phyloP scores from a whole-genome alignment of 768 basidiomycete species.

The Serendipita sp. region DNA sequence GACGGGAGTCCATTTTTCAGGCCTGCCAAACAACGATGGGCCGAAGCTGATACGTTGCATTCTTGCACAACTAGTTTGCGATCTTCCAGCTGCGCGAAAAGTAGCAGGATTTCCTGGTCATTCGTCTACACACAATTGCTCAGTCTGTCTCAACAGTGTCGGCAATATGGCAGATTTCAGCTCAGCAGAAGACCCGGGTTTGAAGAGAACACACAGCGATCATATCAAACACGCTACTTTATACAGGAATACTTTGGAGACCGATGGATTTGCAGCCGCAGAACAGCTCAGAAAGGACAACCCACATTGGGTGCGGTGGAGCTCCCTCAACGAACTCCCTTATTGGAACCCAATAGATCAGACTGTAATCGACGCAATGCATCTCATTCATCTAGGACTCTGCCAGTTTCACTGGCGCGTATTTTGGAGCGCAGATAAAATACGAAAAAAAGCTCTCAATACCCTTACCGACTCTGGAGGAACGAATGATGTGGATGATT shows the following conservation, averaged over 20 bases:
- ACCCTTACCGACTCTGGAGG: no score
- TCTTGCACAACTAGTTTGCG: conserved; percentile 21
- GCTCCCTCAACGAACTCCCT: conserved; percentile 20
- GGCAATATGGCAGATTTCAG: no score
- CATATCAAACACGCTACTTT: conserved; percentile 3
- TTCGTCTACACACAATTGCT: conserved; percentile 12
- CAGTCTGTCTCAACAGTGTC: conserved; percentile 10
- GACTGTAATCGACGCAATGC: conserved; percentile 26
- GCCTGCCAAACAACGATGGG: conserved; percentile 11
- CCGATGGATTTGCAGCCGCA: neutral
- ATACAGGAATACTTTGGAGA: neutral
- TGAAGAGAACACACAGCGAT: no score
- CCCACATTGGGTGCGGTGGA: conserved; percentile 19
- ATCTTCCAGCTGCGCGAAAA: conserved; percentile 21
- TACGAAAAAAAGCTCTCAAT: no score
- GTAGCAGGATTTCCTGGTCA: conserved; percentile 14
- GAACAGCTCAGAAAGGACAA: conserved; percentile 9
- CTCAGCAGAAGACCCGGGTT: no score
- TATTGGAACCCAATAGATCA: conserved; percentile 23
- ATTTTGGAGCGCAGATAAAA: no score
- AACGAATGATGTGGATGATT: no score
- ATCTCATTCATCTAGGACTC: conserved; percentile 21
- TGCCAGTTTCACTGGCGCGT: neutral
- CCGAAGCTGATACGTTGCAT: conserved; percentile 18
- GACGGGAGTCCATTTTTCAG: conserved; percentile 19